Base-by-base conservation (phyloP, 2,329 filamentous ascomycete species). In the Emydomyces testavorans region DNA sequence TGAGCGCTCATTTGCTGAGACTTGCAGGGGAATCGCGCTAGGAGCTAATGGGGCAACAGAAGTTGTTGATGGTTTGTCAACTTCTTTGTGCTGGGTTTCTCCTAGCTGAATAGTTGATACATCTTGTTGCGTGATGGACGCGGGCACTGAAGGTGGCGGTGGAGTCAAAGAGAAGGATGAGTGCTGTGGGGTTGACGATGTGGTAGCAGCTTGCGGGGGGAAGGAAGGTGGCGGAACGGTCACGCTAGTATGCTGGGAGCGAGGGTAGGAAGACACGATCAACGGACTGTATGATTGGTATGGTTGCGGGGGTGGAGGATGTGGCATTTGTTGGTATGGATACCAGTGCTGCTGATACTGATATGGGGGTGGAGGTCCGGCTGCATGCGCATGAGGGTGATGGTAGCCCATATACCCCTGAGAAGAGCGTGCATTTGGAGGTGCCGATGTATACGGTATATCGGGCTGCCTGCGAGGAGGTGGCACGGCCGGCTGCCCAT, bases 341-440 rank as follows among this genome's bases (percentile, higher is more conserved):
- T 71, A 70, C 70, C 70, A 72, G 59, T 62, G 70, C 56, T 56
- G 65, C 53, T 58, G 35, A 53, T 68, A 72, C 55, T 64, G 72
- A 60, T 60, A 71, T 60, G 61, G 71, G 63, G 58, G 67, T 58
- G 58, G 67, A 59, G 60, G 77, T 66, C 60, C 75, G 68, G 60
- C 79, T 20, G 47, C 45, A 24, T 53, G 53, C 73, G 66, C 79
- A 73, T 53, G 80, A 67, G 49, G 78, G 72, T 46, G 75, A 70
- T 62, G 72, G 56, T 69, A 66, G 56, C 65, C 58, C 71, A 78
- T 79, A 58, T 83, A 78, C 41, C 68, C 77, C 50, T 76, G 77
- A 52, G 76, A 74, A 49, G 76, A 71, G 50, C 69, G 68, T 64
- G 80, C 73, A 55, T 73, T 75, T 26, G 73, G 70, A 43, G 65